These are phyloP conservation scores for Phytophthora pini DNA, from an alignment of 352 stramenopile species.

Conservation along the genomic window DNA sequence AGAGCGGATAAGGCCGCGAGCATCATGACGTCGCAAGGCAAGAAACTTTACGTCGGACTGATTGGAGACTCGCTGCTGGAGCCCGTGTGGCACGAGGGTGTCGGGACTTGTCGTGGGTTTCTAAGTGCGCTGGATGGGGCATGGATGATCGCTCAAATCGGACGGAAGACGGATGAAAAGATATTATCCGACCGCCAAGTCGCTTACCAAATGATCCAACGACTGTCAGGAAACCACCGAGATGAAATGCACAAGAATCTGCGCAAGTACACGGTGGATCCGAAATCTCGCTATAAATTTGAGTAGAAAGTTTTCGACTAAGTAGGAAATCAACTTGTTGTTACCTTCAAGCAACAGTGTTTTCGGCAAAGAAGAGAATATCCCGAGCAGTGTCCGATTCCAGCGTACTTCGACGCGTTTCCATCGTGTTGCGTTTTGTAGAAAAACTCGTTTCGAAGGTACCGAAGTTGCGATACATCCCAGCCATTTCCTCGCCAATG, in stretches of 20 bases:
- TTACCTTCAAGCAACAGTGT: no score
- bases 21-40: constrained; percentile 53
- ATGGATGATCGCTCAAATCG: constrained; percentile 74
- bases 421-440: no score
- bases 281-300: constrained; percentile 55
- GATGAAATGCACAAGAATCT: constrained; percentile 77
- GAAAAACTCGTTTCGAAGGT: no score
- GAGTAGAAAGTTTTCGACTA: not conserved
- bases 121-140: constrained; percentile 68
- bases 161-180: constrained; percentile 60
- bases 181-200: constrained; percentile 66
- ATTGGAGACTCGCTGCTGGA: constrained; percentile 81
- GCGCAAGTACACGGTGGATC: constrained; percentile 73
- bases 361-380: no score
- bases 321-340: not conserved
- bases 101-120: constrained; percentile 80
- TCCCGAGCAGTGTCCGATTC: no score
- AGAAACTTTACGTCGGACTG: constrained; percentile 74
- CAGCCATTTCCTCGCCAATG: no score
- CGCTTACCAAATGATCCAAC: constrained; percentile 64
- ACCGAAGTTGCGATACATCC: no score
- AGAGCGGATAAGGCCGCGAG: constrained; percentile 67
- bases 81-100: constrained; percentile 81
- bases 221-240: constrained; percentile 65
- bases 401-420: no score